Base-by-base conservation (phyloP, 371 early-diverging fungal genomes). In the Rhizomucor pusillus region DNA sequence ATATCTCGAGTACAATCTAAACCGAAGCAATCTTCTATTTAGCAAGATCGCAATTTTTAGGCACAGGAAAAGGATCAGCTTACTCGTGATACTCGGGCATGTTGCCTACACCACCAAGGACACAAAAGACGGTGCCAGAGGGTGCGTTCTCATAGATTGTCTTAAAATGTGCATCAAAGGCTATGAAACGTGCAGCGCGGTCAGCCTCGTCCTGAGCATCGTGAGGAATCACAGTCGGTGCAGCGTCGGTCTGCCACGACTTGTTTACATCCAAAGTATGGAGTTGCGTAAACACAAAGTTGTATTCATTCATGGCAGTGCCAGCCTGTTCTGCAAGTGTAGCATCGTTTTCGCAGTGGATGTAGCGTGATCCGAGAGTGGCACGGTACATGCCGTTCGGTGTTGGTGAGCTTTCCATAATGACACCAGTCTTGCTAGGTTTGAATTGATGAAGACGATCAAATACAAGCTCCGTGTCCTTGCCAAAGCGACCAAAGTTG, bases 91-190 rank as follows among this genome's bases (percentile, higher is more conserved):
- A 73, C 35, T 66, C 59, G 2, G 77, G 71, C 23, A 73, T 59
- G 40, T 82, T 65, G 39, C 77, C 72, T 13, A 67, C 66, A 14
- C 85, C 82, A 43, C 83, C 80, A 43, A 74, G 56, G 13, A 82
- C 56, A 22, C 82, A 50, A 12, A 85, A 45, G 3, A 72, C 69
- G 0, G 85, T 80, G 11, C 66, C 62, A 0, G 63, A 23, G 0
- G 83, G 82, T 33, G 81, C 43, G 0, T 57, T 52, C 19, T 75
- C 54, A 29, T 78, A 65, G 16, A 82, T 50, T n/a, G 39, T 43
- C 10, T 65, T 56, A 43, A 85, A 50, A 14, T 74, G 63, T 18
- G 57, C 43, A 52, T 83, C 80, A 37, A 80, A 51, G 3, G 48
- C 44, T 54, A 50, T 57, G 60, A 37, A 52, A 34, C 24, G 49